Evolutionary conservation across 2,329 filamentous ascomycete genomes (phyloP), one percentile per base, ranked within the genome.

Genomic region (Pseudocercospora crystallina): DNA sequence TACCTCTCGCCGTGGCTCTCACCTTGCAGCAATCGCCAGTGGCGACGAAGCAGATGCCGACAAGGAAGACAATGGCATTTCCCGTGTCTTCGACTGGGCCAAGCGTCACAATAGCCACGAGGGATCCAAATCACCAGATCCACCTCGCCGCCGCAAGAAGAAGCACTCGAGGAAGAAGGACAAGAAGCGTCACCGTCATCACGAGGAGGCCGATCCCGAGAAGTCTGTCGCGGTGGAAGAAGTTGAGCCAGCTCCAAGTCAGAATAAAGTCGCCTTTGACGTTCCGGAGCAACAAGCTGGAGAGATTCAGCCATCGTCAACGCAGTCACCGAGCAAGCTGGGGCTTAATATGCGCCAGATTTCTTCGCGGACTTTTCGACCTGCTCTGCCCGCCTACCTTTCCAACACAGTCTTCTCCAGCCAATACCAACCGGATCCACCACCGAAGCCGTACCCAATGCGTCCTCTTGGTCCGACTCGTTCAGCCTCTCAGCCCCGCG

Each of bases 391-490:
- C 14, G 87, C 84, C 63, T 82, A 83, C 40, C 75, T 91, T 3
- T 82, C 87, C 0, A 86, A 87, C 43, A 83, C 83, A 9, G 86
- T 90, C 50, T 90, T 91, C 59, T 69, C 66, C 43, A 74, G 69
- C n/a, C 46, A 53, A n/a, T 45, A 45, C 70, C 69, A 11, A 64
- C 71, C 33, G 11, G 66, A 69, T 0, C 47, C 60, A 5, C 31
- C 49, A 13, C 37, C 58, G 40, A 47, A 30, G n/a, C 45, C 46
- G 61, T 65, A 51, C 34, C 43, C 47, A 13, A 39, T 43, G 13
- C 47, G 53, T 12, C 50, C 50, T 12, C 52, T 43, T 31, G 26
- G 37, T 37, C 30, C 54, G 32, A 31, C 50, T n/a, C 61, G 60
- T 26, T 54, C 60, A 4, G 33, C 49, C 5, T 57, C 59, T 5